Evolutionary conservation across 2,329 filamentous ascomycete genomes (phyloP).

Genomic region (Colletotrichum viniferum): DNA sequence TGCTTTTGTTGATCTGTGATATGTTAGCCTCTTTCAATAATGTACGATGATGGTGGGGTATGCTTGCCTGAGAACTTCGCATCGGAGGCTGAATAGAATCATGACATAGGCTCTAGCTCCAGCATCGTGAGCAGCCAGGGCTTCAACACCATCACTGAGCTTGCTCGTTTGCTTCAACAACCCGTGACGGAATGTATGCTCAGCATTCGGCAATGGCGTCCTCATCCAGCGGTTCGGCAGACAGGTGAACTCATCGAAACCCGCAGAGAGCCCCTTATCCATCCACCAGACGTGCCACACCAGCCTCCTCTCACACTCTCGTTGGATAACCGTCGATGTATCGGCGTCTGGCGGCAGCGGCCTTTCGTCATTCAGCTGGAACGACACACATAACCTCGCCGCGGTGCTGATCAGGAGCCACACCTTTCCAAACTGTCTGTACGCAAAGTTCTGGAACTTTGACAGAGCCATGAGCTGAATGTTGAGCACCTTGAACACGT

Average conservation of each 20-base stretch:
- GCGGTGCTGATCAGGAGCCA: slow-evolving; percentile 8
- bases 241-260: slow-evolving; percentile 2
- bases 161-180: not conserved
- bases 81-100: not conserved
- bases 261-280: slow-evolving; percentile 9
- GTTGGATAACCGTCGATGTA: not conserved
- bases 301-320: slow-evolving; percentile 2
- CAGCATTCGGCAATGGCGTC: not conserved
- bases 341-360: not conserved
- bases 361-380: slow-evolving; percentile 5
- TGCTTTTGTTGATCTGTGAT: not conserved
- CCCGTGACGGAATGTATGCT: not conserved
- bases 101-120: not conserved
- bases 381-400: not conserved
- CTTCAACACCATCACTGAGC: not conserved
- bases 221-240: slow-evolving; percentile 1
- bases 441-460: slow-evolving; percentile 11
- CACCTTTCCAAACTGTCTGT: slow-evolving; percentile 5
- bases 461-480: slow-evolving; percentile 2
- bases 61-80: not conserved
- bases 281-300: slow-evolving; percentile 9
- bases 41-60: too few relatives aligned
- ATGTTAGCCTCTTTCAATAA: too few relatives aligned
- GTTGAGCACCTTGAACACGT: not conserved
- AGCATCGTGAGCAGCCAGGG: not conserved